Evolutionary conservation across 2,329 filamentous ascomycete genomes (phyloP), one percentile per base, ranked within the genome.

Genomic region (Cytospora piceicola): DNA sequence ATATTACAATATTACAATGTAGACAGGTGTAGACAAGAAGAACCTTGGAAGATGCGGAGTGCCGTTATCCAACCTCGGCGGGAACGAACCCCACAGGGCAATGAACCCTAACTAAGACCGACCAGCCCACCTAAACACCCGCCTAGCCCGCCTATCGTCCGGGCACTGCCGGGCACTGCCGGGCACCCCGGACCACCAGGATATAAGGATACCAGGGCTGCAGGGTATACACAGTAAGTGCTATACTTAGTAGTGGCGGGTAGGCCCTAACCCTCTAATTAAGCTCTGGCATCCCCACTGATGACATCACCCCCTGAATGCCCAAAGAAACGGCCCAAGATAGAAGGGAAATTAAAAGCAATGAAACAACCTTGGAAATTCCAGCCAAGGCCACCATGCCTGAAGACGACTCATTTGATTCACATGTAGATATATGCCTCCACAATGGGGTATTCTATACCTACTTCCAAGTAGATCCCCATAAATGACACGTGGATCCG

Each of bases 261-360:
- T 42, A 42, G n/a, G 39, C 39, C 39, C 39, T 42, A 42, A 42
- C 39, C 39, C 39, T 42, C 39, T 42, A 42, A 39, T 39, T 39
- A 34, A 34, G 32, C 32, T 34, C 32, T 12, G 8, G 32, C 8
- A 8, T 14, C 42, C 20, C 36, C 42, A 15, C 52, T 20, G 60
- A 63, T 63, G 60, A 63, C 60, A 63, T 63, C 60, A 63, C 39
- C 60, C 60, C 60, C 53, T 51, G 60, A 56, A 29, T 24, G n/a
- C 60, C n/a, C 32, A 24, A 27, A 46, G 32, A 39, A 55, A 39
- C 42, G 59, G 52, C 24, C 34, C 30, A 49, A 46, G 46, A 36
- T 51, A 63, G 39, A 63, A 57, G 53, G 53, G 60, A 63, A 32
- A 63, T 63, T 63, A 55, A 36, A 57, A 22, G 60, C 60, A 63